Evolutionary conservation across 805 yeast genomes (phyloP).

Genomic region (Yarrowia keelungensis): DNA sequence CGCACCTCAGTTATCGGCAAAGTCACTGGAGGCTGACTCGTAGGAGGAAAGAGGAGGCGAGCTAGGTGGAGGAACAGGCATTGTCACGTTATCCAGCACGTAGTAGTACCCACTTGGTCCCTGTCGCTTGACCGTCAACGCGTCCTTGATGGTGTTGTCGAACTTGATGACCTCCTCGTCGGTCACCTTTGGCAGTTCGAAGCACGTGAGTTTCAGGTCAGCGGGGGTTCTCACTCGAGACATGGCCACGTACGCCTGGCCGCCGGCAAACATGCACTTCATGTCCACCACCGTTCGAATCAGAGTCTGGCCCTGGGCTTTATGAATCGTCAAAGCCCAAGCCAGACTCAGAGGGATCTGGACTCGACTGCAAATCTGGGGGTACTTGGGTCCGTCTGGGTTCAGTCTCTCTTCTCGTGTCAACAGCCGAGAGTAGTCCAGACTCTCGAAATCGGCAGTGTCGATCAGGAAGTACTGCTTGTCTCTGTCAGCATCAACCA

Average conservation of each 20-base stretch:
- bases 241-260: constrained; percentile 95
- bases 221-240: constrained; percentile 85
- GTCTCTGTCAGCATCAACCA: background rate
- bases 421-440: constrained; percentile 3
- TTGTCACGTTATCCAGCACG: background rate
- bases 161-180: background rate
- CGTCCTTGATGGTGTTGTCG: constrained; percentile 11
- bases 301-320: constrained; percentile 92
- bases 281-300: constrained; percentile 80
- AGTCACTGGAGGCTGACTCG: background rate
- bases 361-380: background rate
- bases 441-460: background rate
- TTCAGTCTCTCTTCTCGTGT: background rate
- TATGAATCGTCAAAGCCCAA: constrained; percentile 95
- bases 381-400: background rate
- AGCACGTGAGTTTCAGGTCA: constrained; percentile 79
- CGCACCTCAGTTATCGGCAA: background rate
- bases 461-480: constrained; percentile 2
- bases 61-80: background rate
- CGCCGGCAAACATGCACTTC: constrained; percentile 77
- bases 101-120: background rate
- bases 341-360: constrained; percentile 88
- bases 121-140: background rate
- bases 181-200: constrained; percentile 63
- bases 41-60: constrained; percentile 8